phyloP scores from a whole-genome alignment of 1,284 basidiomycete genomes.

The Melampsora occidentalis region DNA sequence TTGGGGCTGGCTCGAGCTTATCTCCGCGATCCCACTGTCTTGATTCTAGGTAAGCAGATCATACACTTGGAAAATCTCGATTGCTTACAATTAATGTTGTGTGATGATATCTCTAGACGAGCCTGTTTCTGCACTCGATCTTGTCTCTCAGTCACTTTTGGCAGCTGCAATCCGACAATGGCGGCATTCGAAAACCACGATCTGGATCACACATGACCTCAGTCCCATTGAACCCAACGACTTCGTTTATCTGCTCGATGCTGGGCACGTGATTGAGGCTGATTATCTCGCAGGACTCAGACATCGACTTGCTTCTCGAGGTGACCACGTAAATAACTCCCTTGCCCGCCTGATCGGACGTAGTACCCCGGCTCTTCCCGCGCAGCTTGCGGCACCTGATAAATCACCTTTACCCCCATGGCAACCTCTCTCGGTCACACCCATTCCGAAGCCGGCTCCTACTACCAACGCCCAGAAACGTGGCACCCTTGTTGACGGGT shows the following conservation, averaged over 20 bases:
- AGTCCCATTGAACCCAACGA: conserved; percentile 73
- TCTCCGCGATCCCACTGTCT: conserved; percentile 78
- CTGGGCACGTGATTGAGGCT: conserved; percentile 78
- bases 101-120: conserved; percentile 65
- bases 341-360: not conserved
- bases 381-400: not conserved
- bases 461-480: not conserved
- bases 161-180: conserved; percentile 82
- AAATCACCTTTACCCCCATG: too few relatives aligned
- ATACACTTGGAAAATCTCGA: not conserved
- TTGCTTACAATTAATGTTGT: conserved; percentile 15
- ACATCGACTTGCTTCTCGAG: conserved; percentile 48
- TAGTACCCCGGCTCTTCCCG: not conserved
- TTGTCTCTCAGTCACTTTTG: conserved; percentile 78
- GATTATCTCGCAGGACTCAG: conserved; percentile 78
- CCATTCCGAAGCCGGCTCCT: not conserved
- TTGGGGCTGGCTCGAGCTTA: conserved; percentile 84
- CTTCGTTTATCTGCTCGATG: conserved; percentile 87
- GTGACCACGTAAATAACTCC: not conserved
- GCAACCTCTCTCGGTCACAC: not conserved
- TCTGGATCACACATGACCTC: conserved; percentile 95
- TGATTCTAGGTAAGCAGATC: conserved; percentile 74
- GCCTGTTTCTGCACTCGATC: conserved; percentile 90
- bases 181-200: conserved; percentile 79
- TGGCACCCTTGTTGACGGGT: conserved; percentile 29